Evolutionary conservation across 2,329 filamentous ascomycete species (phyloP), one percentile per base, ranked within the genome.

Genomic region (Xylariaceae sp.): DNA sequence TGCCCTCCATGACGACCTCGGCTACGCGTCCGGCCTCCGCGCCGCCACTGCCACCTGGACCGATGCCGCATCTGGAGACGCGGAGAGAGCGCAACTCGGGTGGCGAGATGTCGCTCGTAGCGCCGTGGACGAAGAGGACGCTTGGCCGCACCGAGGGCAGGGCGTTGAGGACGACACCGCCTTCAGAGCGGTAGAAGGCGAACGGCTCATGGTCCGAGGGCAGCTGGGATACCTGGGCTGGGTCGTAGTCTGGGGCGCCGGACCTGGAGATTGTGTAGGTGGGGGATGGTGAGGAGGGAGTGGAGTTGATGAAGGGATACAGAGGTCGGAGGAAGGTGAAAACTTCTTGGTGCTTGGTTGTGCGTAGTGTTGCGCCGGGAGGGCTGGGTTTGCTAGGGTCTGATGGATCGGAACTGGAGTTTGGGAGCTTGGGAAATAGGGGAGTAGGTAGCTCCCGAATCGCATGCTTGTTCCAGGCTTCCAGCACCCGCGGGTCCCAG

Each of bases 301-400:
- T 62, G 0, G 67, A 49, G 58, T 76, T 74, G 45, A 76, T 72
- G 60, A 77, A 78, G 6, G 76, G 74, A 71, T 74, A 85, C 56
- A 83, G 83, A 0, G 87, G 84, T 0, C 89, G 83, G 62, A 90
- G 75, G 71, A 89, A 95, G 1, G 87, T 92, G 68, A 91, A 88
- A 53, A 95, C 89, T 77, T 96, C 92, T 70, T 96, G 91, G 72
- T 96, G 90, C 67, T 93, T 92, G 0, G 91, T 88, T 0, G 94
- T 98, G 2, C 85, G 84, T 2, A 95, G 80, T 0, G 91, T 94
- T 1, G 92, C 88, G 29, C 80, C 75, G 14, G 75, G 74, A 19
- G 71, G 71, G 49, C 62, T 46, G 11, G 69, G 69, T 12, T 75
- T 74, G 21, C n/a, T n/a, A n/a, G n/a, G n/a, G n/a, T n/a, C n/a